Evolutionary conservation across 1,139 yeast genomes (phyloP).

Genomic region (Zhuliangozyma parablackwelliae): DNA sequence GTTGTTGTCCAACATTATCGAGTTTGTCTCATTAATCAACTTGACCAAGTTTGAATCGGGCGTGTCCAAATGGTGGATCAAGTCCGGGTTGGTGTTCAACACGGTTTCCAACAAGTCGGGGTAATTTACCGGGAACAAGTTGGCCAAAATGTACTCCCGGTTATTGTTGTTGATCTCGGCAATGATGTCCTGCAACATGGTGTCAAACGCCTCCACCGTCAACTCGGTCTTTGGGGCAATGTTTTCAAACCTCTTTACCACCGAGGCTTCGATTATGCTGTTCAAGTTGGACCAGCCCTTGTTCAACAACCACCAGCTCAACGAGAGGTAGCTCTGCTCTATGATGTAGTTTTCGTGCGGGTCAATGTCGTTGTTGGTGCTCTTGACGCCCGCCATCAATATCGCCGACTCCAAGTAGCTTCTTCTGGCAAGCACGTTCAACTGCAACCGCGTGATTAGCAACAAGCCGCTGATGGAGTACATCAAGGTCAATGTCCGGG

Average conservation of each 20-base stretch:
- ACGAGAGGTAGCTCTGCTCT: slow-evolving; percentile 80
- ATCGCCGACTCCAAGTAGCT: slow-evolving; percentile 80
- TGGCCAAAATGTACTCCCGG: slow-evolving; percentile 37
- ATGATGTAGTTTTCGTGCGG: slow-evolving; percentile 44
- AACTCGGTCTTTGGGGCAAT: slow-evolving; percentile 73
- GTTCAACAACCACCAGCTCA: slow-evolving; percentile 93
- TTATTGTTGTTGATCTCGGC: slow-evolving; percentile 33
- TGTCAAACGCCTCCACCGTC: slow-evolving; percentile 53
- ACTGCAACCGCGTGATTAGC: slow-evolving; percentile 75
- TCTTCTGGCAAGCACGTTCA: slow-evolving; percentile 82
- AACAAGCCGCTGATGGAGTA: slow-evolving; percentile 69
- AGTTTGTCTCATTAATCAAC: slow-evolving; percentile 42
- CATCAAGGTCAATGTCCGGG: slow-evolving; percentile 68
- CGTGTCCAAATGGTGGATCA: slow-evolving; percentile 34
- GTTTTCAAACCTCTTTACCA: slow-evolving; percentile 55
- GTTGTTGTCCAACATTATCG: slow-evolving; percentile 23
- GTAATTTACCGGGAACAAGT: slow-evolving; percentile 40
- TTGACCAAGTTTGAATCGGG: slow-evolving; percentile 41
- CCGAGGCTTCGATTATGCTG: slow-evolving; percentile 52
- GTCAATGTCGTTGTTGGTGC: slow-evolving; percentile 15
- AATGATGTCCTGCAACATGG: slow-evolving; percentile 21
- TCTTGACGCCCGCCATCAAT: slow-evolving; percentile 49
- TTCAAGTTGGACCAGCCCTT: slow-evolving; percentile 71
- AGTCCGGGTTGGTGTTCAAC: slow-evolving; percentile 42
- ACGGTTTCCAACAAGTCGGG: slow-evolving; percentile 43